phyloP scores from a whole-genome alignment of 148 eudicot species.

The Rhododendron kiyosumense region DNA sequence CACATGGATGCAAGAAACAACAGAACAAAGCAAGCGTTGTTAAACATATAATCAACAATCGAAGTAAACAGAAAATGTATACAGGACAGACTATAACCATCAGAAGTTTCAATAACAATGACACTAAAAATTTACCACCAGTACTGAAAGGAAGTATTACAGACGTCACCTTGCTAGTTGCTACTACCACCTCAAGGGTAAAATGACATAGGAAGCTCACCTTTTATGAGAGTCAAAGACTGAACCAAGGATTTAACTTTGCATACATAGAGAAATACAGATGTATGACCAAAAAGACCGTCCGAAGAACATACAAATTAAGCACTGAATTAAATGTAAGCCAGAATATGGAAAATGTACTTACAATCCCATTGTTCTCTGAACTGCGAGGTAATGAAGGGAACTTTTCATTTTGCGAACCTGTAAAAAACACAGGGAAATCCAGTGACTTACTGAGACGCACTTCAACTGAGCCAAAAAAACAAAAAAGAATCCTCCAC shows the following conservation, averaged over 20 bases:
- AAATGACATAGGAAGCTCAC: background rate
- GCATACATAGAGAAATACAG: background rate
- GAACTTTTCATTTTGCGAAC: slow-evolving; percentile 56
- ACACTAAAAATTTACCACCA: background rate
- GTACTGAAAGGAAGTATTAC: background rate
- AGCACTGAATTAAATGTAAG: slow-evolving; percentile 5
- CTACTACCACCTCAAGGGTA: background rate
- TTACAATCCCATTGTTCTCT: slow-evolving; percentile 74
- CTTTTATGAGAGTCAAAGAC: background rate
- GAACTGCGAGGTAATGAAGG: slow-evolving; percentile 46
- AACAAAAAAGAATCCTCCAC: slow-evolving; percentile 18
- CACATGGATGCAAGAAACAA: background rate
- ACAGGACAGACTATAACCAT: background rate
- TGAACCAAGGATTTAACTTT: slow-evolving; percentile 1
- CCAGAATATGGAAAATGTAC: slow-evolving; percentile 19
- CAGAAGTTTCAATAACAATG: background rate
- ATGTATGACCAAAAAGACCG: background rate
- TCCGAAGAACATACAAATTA: background rate
- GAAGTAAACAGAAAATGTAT: background rate
- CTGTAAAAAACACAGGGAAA: slow-evolving; percentile 32
- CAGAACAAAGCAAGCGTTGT: background rate
- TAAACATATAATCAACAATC: background rate
- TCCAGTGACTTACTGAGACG: slow-evolving; percentile 9
- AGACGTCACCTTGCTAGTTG: background rate
- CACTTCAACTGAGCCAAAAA: background rate